Evolutionary conservation across 2,329 filamentous ascomycete genomes (phyloP).

Genomic region (Fusarium longipes): DNA sequence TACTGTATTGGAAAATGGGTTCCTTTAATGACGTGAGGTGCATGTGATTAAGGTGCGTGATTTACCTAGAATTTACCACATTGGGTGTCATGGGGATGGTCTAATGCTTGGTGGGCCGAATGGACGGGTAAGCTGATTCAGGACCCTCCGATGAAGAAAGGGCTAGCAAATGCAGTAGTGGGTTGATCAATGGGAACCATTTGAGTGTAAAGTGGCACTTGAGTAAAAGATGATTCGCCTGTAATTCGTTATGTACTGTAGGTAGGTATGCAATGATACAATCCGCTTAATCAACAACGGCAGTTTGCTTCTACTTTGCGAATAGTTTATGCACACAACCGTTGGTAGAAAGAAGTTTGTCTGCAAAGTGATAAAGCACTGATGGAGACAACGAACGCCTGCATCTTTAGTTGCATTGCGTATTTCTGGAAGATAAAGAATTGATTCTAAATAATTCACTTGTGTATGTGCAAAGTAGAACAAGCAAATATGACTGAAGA

Average conservation of each 20-base stretch:
- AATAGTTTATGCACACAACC: conserved; percentile 10
- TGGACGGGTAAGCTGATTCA: conserved; percentile 27
- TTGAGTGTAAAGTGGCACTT: background rate
- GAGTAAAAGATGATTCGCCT: background rate
- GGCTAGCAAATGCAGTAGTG: conserved; percentile 24
- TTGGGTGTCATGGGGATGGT: conserved; percentile 18
- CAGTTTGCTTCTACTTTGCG: background rate
- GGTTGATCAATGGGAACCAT: conserved; percentile 16
- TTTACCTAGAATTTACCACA: conserved; percentile 27
- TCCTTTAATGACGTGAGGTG: conserved; percentile 35
- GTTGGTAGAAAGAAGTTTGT: conserved; percentile 5
- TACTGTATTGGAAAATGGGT: conserved; percentile 9
- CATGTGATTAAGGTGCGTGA: conserved; percentile 39
- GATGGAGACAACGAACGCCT: background rate
- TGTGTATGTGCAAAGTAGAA: background rate
- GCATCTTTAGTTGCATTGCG: background rate
- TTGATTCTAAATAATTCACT: background rate
- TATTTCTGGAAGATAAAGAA: background rate
- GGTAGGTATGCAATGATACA: background rate
- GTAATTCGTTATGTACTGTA: background rate
- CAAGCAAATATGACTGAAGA: conserved; percentile 2
- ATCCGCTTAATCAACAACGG: background rate
- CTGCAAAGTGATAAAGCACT: background rate
- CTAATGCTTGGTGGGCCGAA: conserved; percentile 24
- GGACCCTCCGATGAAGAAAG: conserved; percentile 25